Base-by-base conservation (phyloP, 2,329 filamentous ascomycete genomes). In the Fonsecaea monophora region DNA sequence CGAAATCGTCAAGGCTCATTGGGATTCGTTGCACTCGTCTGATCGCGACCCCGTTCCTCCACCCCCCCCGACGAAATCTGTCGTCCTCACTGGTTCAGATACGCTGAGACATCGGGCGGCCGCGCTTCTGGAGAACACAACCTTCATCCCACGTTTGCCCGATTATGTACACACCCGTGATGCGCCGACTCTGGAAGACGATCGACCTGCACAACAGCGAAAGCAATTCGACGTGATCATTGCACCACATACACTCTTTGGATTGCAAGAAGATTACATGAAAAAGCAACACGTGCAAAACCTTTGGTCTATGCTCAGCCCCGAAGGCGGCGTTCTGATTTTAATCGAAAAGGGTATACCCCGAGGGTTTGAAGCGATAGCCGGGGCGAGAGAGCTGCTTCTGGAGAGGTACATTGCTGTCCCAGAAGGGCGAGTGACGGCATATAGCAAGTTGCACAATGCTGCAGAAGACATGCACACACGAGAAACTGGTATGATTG, bases 211-310 rank as follows among this genome's bases (percentile, higher is more conserved):
- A 35, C 83, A 85, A 18, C 82, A 85, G 2, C 86, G 90, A 67
- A 97, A 98, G 79, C 86, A 87, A 53, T 97, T 90, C 77, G 95
- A 99, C 75, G 80, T 99, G 4, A 92, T 99, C 72, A 89, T 99
- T 70, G 94, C 93, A 0, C 92, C 93, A 1, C 92, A 99, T 75
- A 85, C 89, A 3, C 83, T 99, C 25, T 89, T 96, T 78, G 86
- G 89, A 0, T 78, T 95, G 3, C 87, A 89, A 67, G 90, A 94
- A 75, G 89, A 90, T 10, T 92, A 89, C 73, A 82, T 90, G 74
- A 90, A 94, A 54, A 94, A 91, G 74, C 86, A 90, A 38, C 84
- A 95, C 60, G 82, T 97, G 21, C 89, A 96, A 75, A 97, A 96
- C 68, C 85, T 98, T 1, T 99, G 95, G 95, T 89, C 87, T 13